Evolutionary conservation across 257 asterid species (phyloP), one percentile per base, ranked within the genome.

Genomic region (Solanum sejunctum): DNA sequence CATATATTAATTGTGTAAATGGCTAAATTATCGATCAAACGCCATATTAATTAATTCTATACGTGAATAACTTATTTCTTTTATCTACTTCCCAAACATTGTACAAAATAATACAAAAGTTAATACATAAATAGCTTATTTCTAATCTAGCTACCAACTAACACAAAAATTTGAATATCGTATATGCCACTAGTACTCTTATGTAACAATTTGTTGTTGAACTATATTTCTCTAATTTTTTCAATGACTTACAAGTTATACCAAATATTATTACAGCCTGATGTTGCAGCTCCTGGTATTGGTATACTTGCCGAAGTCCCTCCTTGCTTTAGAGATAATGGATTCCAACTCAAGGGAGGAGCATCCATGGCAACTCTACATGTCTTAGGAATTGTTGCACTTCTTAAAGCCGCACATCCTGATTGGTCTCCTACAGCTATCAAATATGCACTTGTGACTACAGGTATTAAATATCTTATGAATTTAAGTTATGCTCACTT

Each of bases 341-440:
- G 78, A 20, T 70, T 70, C 49, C 8, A 70, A 70, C 28, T 17
- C 52, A 1, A 9, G 15, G 39, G 26, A 70, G 93, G 93, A 64
- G 89, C 92, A 32, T 90, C 93, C 18, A 89, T 89, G 93, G 69
- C 91, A 21, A 64, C 92, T 45, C 92, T 92, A 82, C 93, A 90
- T 80, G 51, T 90, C 45, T 71, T 92, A 36, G 91, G 88, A 77
- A 89, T 89, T 56, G 90, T 86, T 32, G 93, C 93, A 60, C 91
- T 90, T 54, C 87, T 89, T 6, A 84, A 73, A 52, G 84, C 86
- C 7, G 82, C 56, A 17, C 85, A 89, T 63, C 88, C 87, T 3
- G 60, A 88, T 32, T 89, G 93, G 93, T 90, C 93, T 12, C 90
- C 93, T 0, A 91, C 91, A 28, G 3, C 3, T 28, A 28, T 28